Evolutionary conservation across 305 asterid genomes (phyloP).

Genomic region (Fraxinus baroniana): DNA sequence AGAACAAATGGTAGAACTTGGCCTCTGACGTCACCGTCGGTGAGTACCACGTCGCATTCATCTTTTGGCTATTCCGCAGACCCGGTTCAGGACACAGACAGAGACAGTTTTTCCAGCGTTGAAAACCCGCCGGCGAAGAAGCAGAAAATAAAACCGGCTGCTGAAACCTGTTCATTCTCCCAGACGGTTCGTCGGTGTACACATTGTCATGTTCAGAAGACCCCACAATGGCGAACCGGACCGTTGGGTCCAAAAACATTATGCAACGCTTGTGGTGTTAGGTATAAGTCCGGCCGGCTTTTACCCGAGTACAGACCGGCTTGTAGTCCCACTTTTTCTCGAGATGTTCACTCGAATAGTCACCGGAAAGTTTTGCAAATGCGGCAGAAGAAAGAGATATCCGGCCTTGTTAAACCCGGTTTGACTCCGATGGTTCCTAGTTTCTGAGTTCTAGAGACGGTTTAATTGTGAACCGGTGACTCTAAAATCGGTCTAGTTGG

Average conservation of each 20-base stretch:
- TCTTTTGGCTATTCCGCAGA: conserved; percentile 56
- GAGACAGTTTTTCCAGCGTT: conserved; percentile 45
- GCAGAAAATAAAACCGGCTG: conserved; percentile 44
- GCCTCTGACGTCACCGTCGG: conserved; percentile 50
- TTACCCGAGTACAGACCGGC: conserved; percentile 94
- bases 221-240: conserved; percentile 99
- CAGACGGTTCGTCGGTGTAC: conserved; percentile 62
- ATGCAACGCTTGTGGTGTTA: conserved; percentile 96
- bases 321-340: conserved; percentile 92
- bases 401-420: conserved; percentile 37
- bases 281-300: conserved; percentile 95
- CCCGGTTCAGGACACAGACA: conserved; percentile 48
- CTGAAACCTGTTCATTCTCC: conserved; percentile 42
- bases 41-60: conserved; percentile 46
- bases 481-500: conserved; percentile 25
- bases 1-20: conserved; percentile 27
- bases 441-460: conserved; percentile 33
- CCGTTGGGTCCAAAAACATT: conserved; percentile 89
- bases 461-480: conserved; percentile 27
- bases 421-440: conserved; percentile 38
- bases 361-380: conserved; percentile 93
- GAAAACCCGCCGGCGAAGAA: conserved; percentile 69
- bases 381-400: conserved; percentile 69
- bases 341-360: conserved; percentile 78
- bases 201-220: conserved; percentile 90